A percentile compares a stretch with the other conserved stretches of the same genome.
phyloP scores from a whole-genome alignment of 371 early-diverging fungal genomes.

The Gilbertella persicaria region DNA sequence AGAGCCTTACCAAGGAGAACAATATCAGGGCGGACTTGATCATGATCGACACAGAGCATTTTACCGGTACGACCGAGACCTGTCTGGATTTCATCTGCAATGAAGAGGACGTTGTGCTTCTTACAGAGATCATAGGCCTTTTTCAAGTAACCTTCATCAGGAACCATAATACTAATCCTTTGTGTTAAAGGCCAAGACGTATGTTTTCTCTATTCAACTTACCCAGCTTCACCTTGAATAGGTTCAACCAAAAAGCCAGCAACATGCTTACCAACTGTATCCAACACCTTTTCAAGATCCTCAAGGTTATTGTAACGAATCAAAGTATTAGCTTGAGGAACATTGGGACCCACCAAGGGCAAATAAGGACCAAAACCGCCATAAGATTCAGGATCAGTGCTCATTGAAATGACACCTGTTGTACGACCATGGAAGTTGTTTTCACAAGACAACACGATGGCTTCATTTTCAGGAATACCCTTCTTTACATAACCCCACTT shows the following conservation, averaged over 20 bases:
- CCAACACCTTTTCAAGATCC: slow-evolving; percentile 86
- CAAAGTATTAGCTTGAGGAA: slow-evolving; percentile 64
- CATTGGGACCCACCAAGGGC: slow-evolving; percentile 82
- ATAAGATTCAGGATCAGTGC: slow-evolving; percentile 88
- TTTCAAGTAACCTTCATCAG: slow-evolving; percentile 90
- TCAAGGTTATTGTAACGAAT: slow-evolving; percentile 87
- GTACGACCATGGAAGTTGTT: slow-evolving; percentile 99
- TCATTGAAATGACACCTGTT: slow-evolving; percentile 93
- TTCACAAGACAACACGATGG: slow-evolving; percentile 81
- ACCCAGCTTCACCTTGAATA: slow-evolving; percentile 98
- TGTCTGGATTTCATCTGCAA: slow-evolving; percentile 98
- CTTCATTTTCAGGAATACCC: slow-evolving; percentile 81
- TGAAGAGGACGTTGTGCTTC: slow-evolving; percentile 95
- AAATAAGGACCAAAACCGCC: slow-evolving; percentile 92
- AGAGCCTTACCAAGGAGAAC: slow-evolving; percentile 96
- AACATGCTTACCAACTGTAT: slow-evolving; percentile 77
- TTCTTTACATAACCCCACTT: slow-evolving; percentile 96
- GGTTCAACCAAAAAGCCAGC: slow-evolving; percentile 97
- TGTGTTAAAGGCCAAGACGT: slow-evolving; percentile 1
- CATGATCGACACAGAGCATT: slow-evolving; percentile 91
- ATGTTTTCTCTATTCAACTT: slow-evolving; percentile 5
- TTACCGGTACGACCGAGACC: slow-evolving; percentile 95
- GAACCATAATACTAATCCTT: slow-evolving; percentile 76
- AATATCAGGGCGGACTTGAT: slow-evolving; percentile 89
- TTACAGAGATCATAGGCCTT: slow-evolving; percentile 88